A percentile compares a stretch with the other conserved stretches of the same genome.
Conservation (phyloP, 169 alveolate genomes). For the Plasmodium adleri region DNA sequence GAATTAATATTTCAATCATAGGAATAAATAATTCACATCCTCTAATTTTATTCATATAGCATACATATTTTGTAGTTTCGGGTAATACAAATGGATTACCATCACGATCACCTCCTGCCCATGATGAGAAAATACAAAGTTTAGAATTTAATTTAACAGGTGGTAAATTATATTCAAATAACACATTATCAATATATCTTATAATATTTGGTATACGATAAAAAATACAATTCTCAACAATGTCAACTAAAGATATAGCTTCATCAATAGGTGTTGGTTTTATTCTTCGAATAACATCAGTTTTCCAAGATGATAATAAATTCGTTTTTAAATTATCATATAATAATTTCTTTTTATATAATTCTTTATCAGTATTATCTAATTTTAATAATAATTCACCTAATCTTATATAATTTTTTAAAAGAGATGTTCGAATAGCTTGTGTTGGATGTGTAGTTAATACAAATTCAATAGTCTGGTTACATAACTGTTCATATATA, state of each 20-base stretch:
- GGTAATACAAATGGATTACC: slow-evolving; percentile 91
- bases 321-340: slow-evolving; percentile 79
- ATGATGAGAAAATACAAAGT: slow-evolving; percentile 84
- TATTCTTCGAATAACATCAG: slow-evolving; percentile 85
- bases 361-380: slow-evolving; percentile 81
- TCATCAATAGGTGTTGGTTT: slow-evolving; percentile 89
- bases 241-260: slow-evolving; percentile 78
- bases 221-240: slow-evolving; percentile 82
- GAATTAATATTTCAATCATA: slow-evolving; percentile 63
- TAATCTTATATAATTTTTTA: slow-evolving; percentile 79
- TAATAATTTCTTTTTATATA: slow-evolving; percentile 79
- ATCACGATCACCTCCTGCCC: slow-evolving; percentile 93
- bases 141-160: slow-evolving; percentile 83
- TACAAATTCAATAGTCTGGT: slow-evolving; percentile 83
- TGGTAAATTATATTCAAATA: slow-evolving; percentile 80
- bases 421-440: slow-evolving; percentile 84
- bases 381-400: slow-evolving; percentile 82
- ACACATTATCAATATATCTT: slow-evolving; percentile 80
- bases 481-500: slow-evolving; percentile 77
- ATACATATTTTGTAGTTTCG: slow-evolving; percentile 84
- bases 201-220: slow-evolving; percentile 81
- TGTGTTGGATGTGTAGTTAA: slow-evolving; percentile 89
- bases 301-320: slow-evolving; percentile 83
- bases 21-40: slow-evolving; percentile 81
- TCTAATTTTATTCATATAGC: slow-evolving; percentile 78